A percentile compares a stretch with the other conserved stretches of the same genome.
These are phyloP conservation scores for Royoungia palumana DNA, from an alignment of 768 basidiomycete species.

Conservation along the genomic window DNA sequence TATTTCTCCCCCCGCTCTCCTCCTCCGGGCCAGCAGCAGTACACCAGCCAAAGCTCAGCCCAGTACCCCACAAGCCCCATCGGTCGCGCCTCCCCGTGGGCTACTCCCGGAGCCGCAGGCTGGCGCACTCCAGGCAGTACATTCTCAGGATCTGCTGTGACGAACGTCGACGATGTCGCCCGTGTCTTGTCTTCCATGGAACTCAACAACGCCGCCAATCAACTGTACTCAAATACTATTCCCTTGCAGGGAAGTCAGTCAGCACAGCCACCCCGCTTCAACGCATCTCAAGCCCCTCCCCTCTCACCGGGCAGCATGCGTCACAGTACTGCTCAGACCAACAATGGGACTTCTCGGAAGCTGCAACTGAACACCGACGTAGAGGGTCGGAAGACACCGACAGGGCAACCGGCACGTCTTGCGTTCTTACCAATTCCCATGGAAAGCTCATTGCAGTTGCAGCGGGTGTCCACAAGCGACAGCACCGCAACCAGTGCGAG, in stretches of 20 bases:
- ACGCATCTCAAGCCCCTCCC: constrained; percentile 42
- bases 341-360: constrained; percentile 41
- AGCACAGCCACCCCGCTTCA: constrained; percentile 69
- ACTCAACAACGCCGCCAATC: constrained; percentile 36
- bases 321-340: constrained; percentile 37
- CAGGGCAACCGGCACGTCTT: constrained; percentile 49
- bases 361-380: constrained; percentile 60
- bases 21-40: constrained; percentile 40
- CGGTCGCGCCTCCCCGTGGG: constrained; percentile 68
- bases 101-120: constrained; percentile 46
- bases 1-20: constrained; percentile 49
- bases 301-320: constrained; percentile 40
- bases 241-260: constrained; percentile 48
- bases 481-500: constrained; percentile 35
- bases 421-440: constrained; percentile 41
- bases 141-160: constrained; percentile 25
- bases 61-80: constrained; percentile 55
- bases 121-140: constrained; percentile 50
- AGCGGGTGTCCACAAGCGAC: constrained; percentile 32
- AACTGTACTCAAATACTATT: constrained; percentile 27
- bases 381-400: constrained; percentile 64
- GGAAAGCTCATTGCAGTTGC: constrained; percentile 34
- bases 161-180: constrained; percentile 69
- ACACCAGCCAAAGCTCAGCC: constrained; percentile 30
- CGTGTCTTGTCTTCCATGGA: constrained; percentile 71